These are phyloP conservation scores for Scedosporium dehoogii DNA, from an alignment of 2,329 filamentous ascomycete species.

Conservation along the genomic window DNA sequence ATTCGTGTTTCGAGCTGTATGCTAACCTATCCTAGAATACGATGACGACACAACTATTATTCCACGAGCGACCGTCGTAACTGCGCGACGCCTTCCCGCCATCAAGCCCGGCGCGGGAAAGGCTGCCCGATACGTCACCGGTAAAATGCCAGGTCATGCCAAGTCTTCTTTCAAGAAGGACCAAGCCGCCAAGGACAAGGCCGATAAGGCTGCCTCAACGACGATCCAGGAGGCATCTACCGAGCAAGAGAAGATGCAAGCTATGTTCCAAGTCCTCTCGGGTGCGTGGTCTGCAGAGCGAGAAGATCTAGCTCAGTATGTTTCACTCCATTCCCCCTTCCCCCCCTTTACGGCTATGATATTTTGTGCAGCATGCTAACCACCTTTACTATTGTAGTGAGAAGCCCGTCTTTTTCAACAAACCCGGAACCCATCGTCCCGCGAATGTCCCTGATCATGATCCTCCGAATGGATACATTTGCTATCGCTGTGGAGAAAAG, in stretches of 20 bases:
- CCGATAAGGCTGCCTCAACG: constrained; percentile 45
- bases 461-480: constrained; percentile 87
- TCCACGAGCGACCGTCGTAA: constrained; percentile 84
- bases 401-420: constrained; percentile 44
- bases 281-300: constrained; percentile 91
- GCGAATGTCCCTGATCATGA: constrained; percentile 82
- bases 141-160: constrained; percentile 84
- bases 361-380: constrained; percentile 20
- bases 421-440: constrained; percentile 52
- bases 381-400: constrained; percentile 31
- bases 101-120: constrained; percentile 77
- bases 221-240: constrained; percentile 69
- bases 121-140: constrained; percentile 89
- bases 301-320: constrained; percentile 78
- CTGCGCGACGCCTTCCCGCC: constrained; percentile 78
- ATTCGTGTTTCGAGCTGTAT: background rate
- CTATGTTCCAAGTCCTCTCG: constrained; percentile 82
- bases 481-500: constrained; percentile 92
- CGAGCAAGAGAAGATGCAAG: constrained; percentile 87
- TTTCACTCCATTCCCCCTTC: constrained; percentile 12
- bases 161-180: constrained; percentile 67
- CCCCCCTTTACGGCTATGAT: background rate
- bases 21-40: constrained; percentile 57
- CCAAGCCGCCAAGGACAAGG: constrained; percentile 14
- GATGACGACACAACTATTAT: constrained; percentile 98